Evolutionary conservation across 2,329 filamentous ascomycete genomes (phyloP).

Genomic region (Capronia americana): DNA sequence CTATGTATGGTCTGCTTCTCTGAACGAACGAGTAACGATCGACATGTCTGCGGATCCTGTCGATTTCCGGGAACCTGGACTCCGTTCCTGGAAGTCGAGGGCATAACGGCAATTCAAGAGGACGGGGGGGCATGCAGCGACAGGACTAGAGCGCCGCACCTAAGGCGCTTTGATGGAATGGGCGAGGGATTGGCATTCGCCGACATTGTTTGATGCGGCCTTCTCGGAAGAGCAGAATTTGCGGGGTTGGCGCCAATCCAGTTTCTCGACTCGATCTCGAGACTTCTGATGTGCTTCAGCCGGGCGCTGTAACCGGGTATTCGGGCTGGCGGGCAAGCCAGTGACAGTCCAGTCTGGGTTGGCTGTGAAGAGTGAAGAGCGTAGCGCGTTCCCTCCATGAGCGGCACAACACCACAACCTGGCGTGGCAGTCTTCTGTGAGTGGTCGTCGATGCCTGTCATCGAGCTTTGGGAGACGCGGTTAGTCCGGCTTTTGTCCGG

Average conservation of each 20-base stretch:
- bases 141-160: neutral
- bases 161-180: neutral
- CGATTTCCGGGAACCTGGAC: neutral
- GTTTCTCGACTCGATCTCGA: constrained; percentile 29
- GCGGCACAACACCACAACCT: neutral
- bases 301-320: neutral
- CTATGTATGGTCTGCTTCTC: neutral
- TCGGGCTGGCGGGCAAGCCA: neutral
- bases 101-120: neutral
- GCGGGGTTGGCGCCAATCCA: constrained; percentile 32
- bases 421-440: constrained; percentile 4
- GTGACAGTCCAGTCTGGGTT: neutral
- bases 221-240: constrained; percentile 35
- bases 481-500: constrained; percentile 23
- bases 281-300: constrained; percentile 6
- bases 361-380: constrained; percentile 2
- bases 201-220: constrained; percentile 2
- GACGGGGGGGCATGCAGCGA: neutral
- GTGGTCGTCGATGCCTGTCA: constrained; percentile 10
- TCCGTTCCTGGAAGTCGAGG: neutral
- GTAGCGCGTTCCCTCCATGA: neutral
- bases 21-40: constrained; percentile 8
- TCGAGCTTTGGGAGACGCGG: constrained; percentile 5
- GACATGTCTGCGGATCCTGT: neutral
- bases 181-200: constrained; percentile 1